Conservation (phyloP, 192 early-diverging fungal genomes). For the Coemansia sp. region DNA sequence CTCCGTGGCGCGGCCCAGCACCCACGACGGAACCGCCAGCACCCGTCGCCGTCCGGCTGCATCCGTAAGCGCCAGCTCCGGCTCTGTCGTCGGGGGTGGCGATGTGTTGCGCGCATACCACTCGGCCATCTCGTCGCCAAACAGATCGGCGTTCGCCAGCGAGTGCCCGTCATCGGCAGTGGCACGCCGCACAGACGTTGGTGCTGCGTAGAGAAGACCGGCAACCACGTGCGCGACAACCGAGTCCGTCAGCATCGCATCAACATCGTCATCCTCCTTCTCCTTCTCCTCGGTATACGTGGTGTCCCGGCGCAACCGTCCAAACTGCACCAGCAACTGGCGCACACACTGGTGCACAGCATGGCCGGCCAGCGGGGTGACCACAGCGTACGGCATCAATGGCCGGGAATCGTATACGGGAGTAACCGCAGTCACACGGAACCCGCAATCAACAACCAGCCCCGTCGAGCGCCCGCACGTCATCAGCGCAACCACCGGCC, state of each 20-base stretch:
- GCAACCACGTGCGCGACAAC: slow-evolving; percentile 11
- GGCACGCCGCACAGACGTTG: not conserved
- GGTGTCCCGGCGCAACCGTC: not conserved
- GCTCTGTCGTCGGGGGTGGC: not conserved
- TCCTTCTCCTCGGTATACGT: not conserved
- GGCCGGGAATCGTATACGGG: slow-evolving; percentile 63
- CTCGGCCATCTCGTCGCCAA: slow-evolving; percentile 5
- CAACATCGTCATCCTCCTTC: not conserved
- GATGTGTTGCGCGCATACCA: slow-evolving; percentile 21
- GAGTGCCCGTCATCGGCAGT: not conserved
- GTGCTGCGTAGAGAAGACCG: slow-evolving; percentile 12
- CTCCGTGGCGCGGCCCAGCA: slow-evolving; percentile 79
- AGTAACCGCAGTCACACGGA: slow-evolving; percentile 71
- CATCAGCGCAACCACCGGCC: slow-evolving; percentile 70
- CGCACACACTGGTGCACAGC: slow-evolving; percentile 14
- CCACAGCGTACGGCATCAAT: slow-evolving; percentile 8
- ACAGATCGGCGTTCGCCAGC: not conserved
- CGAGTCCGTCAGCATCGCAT: slow-evolving; percentile 6
- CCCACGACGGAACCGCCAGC: slow-evolving; percentile 76
- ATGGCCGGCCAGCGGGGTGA: slow-evolving; percentile 21
- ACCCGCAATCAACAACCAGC: slow-evolving; percentile 85
- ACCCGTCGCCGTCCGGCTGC: slow-evolving; percentile 2
- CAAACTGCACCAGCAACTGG: slow-evolving; percentile 11
- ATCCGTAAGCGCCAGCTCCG: not conserved
- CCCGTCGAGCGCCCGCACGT: slow-evolving; percentile 77